Base-by-base conservation (phyloP, 768 basidiomycete genomes). In the Coprinellus micaceus region DNA sequence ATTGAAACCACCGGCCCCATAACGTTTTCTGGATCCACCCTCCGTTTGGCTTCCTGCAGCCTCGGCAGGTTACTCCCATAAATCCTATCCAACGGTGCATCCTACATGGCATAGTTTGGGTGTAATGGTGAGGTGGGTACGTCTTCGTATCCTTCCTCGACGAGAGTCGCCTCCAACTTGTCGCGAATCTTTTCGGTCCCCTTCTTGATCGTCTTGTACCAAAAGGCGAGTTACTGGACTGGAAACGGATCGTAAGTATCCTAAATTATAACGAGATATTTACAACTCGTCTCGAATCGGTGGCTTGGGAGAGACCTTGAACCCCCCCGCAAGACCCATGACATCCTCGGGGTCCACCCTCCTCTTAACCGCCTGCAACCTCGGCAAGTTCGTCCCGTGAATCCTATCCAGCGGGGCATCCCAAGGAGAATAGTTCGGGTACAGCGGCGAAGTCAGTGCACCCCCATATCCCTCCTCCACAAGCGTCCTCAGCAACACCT, bases 251-350 rank as follows among this genome's bases (percentile, higher is more conserved):
- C n/a, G n/a, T n/a, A n/a, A n/a, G n/a, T n/a, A n/a, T n/a, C n/a
- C n/a, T n/a, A n/a, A n/a, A n/a, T n/a, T n/a, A n/a, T n/a, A n/a
- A n/a, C n/a, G n/a, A n/a, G n/a, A n/a, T n/a, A n/a, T 33, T 13
- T 33, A 33, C 33, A 33, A 33, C 13, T 33, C 33, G 33, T 33
- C 33, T 33, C 33, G 6, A 33, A 33, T 33, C 7, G 33, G 6
- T 13, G 33, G 13, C 33, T 33, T 33, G 13, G 33, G 13, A 7
- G 15, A 10, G n/a, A 82, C 68, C 68, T 84, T 86, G 66, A 78
- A 86, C 5, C 85, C 86, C 4, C 85, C 85, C 19, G 85, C 75
- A 17, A 86, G 76, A 12, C 76, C 78, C 85, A 89, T 88, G 37
- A 87, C 75, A 61, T 82, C 75, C 7, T 68, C 49, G 0, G 85